These are phyloP conservation scores for Kernera saxatilis DNA, from an alignment of 345 rosid species.

Conservation along the genomic window DNA sequence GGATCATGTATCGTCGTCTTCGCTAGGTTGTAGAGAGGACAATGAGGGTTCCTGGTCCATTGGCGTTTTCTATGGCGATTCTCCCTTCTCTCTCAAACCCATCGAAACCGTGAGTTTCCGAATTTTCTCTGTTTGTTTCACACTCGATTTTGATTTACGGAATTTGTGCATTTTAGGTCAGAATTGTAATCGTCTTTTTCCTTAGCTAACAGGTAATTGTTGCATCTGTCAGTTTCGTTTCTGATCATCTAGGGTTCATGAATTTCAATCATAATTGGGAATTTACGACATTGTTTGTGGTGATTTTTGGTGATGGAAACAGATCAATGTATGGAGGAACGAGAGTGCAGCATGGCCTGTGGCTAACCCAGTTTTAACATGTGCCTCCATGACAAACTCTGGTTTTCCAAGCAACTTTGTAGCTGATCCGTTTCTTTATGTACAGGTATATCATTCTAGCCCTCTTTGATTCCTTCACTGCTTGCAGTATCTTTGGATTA, in stretches of 20 bases:
- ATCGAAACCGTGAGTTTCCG: conserved; percentile 64
- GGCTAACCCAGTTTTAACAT: conserved; percentile 89
- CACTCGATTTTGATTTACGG: neutral
- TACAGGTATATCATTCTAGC: conserved; percentile 42
- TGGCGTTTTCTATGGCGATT: conserved; percentile 80
- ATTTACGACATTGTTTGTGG: neutral
- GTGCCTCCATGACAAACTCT: conserved; percentile 72
- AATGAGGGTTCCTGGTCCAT: conserved; percentile 94
- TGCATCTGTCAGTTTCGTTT: neutral
- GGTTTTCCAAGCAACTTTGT: conserved; percentile 86
- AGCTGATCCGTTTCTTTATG: conserved; percentile 90
- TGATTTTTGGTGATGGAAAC: conserved; percentile 17
- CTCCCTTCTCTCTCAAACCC: conserved; percentile 84
- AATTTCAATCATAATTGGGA: neutral
- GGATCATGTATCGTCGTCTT: conserved; percentile 35
- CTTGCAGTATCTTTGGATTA: neutral
- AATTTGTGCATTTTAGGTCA: neutral
- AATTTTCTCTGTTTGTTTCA: neutral
- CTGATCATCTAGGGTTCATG: neutral
- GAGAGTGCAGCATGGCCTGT: conserved; percentile 88
- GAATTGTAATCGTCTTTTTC: neutral
- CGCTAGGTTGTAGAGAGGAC: conserved; percentile 72
- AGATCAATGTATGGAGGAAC: conserved; percentile 73
- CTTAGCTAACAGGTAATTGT: neutral
- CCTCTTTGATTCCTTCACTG: neutral